Evolutionary conservation across 148 eudicot species (phyloP), one percentile per base, ranked within the genome.

Genomic region (Hydrangea macrophylla): DNA sequence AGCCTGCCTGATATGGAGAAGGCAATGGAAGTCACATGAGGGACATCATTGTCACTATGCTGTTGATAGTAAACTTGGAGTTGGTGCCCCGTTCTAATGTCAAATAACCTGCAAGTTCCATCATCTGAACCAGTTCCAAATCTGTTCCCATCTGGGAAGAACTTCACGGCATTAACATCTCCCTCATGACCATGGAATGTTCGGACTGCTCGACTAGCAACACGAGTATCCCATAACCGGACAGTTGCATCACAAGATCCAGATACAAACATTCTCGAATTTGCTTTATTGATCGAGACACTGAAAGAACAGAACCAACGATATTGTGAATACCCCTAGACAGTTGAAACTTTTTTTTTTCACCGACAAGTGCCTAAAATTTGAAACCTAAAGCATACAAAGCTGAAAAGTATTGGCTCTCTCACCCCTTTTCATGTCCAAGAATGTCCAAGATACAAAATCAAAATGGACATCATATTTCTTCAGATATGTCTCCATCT

Each of bases 101-200:
- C 98, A 73, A 82, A 94, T 64, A 94, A 73, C 70, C 89, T 82
- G 81, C 97, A 90, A 11, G 88, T 85, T 68, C 98, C 98, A 74
- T 94, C 98, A 55, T 85, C 98, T 35, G 98, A 94, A 25, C 98
- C 98, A 74, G 97, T 90, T 54, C 89, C 97, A 85, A 94, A 94
- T 84, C 97, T 86, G 74, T 94, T 86, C 59, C 98, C 98, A 84
- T 94, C 98, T 48, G 97, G 92, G 60, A 94, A 94, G 74, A 90
- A 94, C 81, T 94, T 88, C 55, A 94, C 98, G 30, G 90, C 65
- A 88, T 88, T 90, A 64, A 94, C 92, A 85, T 90, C 97, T 70
- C 98, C 96, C 75, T 85, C 85, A 27, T 94, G 98, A 60, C 98
- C 96, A 65, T 90, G 86, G 76, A 94, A 94, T 58, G 97, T 94